Evolutionary conservation across 1,284 basidiomycete species (phyloP).

Genomic region (Pyrrhoderma noxium): DNA sequence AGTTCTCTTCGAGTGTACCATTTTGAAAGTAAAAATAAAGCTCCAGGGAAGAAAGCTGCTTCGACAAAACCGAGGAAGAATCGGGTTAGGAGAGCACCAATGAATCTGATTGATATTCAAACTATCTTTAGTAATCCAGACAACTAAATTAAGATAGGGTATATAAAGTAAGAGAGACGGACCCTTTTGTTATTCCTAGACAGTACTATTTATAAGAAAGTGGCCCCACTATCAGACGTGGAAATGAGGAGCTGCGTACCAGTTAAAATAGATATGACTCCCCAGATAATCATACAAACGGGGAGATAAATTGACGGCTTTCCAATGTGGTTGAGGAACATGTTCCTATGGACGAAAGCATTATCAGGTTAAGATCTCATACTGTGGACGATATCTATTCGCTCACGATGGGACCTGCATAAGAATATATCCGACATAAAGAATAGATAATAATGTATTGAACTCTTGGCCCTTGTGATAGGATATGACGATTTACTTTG

Average conservation of each 20-base stretch:
- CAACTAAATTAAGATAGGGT: too few relatives aligned
- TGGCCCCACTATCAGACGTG: background rate
- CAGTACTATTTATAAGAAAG: conserved; percentile 3
- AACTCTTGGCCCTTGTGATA: conserved; percentile 48
- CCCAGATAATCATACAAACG: conserved; percentile 66
- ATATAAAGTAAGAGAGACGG: conserved; percentile 18
- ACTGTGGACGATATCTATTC: conserved; percentile 12
- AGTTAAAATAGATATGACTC: conserved; percentile 55
- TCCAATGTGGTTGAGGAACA: conserved; percentile 65
- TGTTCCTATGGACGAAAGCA: conserved; percentile 46
- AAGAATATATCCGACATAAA: conserved; percentile 37
- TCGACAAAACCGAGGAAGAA: conserved; percentile 58
- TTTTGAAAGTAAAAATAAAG: conserved; percentile 24
- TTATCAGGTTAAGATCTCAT: background rate
- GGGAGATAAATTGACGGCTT: conserved; percentile 72
- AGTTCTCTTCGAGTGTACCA: conserved; percentile 20
- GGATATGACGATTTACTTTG: background rate
- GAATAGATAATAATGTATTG: conserved; percentile 62
- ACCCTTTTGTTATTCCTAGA: conserved; percentile 48
- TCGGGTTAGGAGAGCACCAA: conserved; percentile 60
- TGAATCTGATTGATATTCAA: conserved; percentile 39
- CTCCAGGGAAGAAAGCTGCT: conserved; percentile 24
- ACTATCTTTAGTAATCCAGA: conserved; percentile 7
- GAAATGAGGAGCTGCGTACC: conserved; percentile 28
- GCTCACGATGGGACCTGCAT: conserved; percentile 47